These are phyloP conservation scores for Globisporangium recalcitrans DNA, from an alignment of 352 stramenopile genomes.

Conservation along the genomic window DNA sequence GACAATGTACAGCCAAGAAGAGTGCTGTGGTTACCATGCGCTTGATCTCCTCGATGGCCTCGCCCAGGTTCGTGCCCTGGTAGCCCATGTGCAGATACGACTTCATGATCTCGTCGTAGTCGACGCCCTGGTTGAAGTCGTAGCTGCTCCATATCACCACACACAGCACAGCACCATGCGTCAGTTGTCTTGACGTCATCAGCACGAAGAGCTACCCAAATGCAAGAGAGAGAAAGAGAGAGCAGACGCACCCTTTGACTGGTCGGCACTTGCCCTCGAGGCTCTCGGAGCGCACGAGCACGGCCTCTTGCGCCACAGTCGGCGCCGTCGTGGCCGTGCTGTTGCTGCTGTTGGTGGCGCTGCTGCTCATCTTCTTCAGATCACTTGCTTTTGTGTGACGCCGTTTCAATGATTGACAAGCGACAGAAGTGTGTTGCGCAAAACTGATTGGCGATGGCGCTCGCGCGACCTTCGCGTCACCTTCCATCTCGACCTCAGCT, in stretches of 20 bases:
- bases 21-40: conserved; percentile 87
- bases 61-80: conserved; percentile 95
- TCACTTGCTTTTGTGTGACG: background rate
- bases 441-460: conserved; percentile 10
- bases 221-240: background rate
- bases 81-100: conserved; percentile 88
- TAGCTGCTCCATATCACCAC: conserved; percentile 39
- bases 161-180: background rate
- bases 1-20: background rate
- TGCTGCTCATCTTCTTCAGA: conserved; percentile 5
- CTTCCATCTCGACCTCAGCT: background rate
- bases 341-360: background rate
- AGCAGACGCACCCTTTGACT: conserved; percentile 33
- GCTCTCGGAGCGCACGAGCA: conserved; percentile 73
- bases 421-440: background rate
- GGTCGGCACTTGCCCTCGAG: conserved; percentile 60
- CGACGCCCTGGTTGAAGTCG: conserved; percentile 88
- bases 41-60: conserved; percentile 97
- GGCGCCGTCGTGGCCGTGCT: conserved; percentile 19
- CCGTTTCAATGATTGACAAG: conserved; percentile 13
- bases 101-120: conserved; percentile 84
- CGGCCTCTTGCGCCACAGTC: conserved; percentile 58
- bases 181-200: background rate
- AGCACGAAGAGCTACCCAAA: background rate
- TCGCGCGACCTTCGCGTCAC: conserved; percentile 17